Base-by-base conservation (phyloP, 2,329 filamentous ascomycete species). In the Cryphonectria carpinicola region DNA sequence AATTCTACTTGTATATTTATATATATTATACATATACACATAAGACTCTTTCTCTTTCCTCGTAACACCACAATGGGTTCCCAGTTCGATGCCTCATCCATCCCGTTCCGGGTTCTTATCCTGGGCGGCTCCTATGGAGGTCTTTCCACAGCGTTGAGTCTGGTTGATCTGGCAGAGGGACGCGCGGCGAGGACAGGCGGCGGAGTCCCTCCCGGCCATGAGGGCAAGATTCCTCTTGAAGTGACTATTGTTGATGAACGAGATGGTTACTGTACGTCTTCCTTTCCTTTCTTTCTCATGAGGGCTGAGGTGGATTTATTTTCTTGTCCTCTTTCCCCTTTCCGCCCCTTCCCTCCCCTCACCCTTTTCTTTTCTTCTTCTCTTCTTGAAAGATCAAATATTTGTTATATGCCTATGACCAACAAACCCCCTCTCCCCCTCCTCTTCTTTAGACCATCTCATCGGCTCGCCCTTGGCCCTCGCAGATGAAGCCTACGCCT, bases 221-320 rank as follows among this genome's bases (percentile, higher is more conserved):
- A 70, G 72, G 72, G 68, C 69, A 72, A 82, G 35, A 82, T 91
- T 61, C 84, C 88, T 1, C 80, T 93, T 19, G 86, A 93, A 52
- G 89, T 95, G 66, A 94, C 91, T 32, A 86, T 95, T 32, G 89
- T 93, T 35, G 92, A 95, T 76, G 91, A 94, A 79, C 84, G 91
- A n/a, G 92, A 95, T 82, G 93, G 93, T n/a, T 94, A 89, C 79
- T 94, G 92, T 94, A 83, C 75, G 90, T 81, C 10, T 14, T 64
- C 32, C 1, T 64, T 28, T 14, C n/a, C n/a, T 17, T 22, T 7
- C 35, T 3, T 49, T 37, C n/a, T 8, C 10, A 39, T 11, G 37
- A 39, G 37, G 8, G 10, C 37, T 13, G 37, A 39, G 10, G 3
- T 39, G 37, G 1, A 11, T 39, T 11, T 13, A 39, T 11, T 13